These are phyloP conservation scores for Astragalus glycyphyllos DNA, from an alignment of 306 rosid genomes.

Conservation along the genomic window DNA sequence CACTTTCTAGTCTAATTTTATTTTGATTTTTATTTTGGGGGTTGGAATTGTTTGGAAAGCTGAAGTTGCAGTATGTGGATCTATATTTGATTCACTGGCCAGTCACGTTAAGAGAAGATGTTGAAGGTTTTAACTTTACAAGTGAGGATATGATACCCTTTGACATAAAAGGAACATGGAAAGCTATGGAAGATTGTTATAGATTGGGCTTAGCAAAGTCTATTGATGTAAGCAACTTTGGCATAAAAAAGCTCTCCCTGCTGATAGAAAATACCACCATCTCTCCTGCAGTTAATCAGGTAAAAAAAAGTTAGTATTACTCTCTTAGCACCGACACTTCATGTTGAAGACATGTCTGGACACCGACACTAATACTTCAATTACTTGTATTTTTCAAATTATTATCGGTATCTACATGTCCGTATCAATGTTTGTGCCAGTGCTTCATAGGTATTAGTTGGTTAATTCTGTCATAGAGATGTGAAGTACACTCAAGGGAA, in stretches of 20 bases:
- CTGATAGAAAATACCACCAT: conserved; percentile 45
- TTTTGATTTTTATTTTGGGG: not conserved
- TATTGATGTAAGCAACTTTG: conserved; percentile 52
- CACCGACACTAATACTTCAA: too few species aligned
- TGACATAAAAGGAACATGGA: conserved; percentile 15
- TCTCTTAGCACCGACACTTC: too few species aligned
- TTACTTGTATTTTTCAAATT: too few species aligned
- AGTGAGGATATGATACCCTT: conserved; percentile 39
- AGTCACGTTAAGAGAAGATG: conserved; percentile 41
- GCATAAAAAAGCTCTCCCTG: conserved; percentile 37
- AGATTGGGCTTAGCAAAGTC: conserved; percentile 45
- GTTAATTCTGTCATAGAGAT: not conserved
- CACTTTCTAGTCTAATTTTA: not conserved
- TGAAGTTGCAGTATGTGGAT: conserved; percentile 37
- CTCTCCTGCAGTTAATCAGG: conserved; percentile 52
- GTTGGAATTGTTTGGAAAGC: conserved; percentile 27
- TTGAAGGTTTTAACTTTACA: not conserved
- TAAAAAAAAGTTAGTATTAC: too few species aligned
- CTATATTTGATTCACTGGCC: conserved; percentile 44
- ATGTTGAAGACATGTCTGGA: too few species aligned
- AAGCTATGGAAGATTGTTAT: conserved; percentile 4
- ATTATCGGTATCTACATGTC: too few species aligned
- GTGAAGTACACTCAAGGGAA: conserved; percentile 24
- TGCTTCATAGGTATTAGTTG: too few species aligned
- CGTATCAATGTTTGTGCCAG: too few species aligned